Evolutionary conservation across 495 filamentous ascomycete species (phyloP), one percentile per base, ranked within the genome.

Genomic region (Chaetomium cochliodes): DNA sequence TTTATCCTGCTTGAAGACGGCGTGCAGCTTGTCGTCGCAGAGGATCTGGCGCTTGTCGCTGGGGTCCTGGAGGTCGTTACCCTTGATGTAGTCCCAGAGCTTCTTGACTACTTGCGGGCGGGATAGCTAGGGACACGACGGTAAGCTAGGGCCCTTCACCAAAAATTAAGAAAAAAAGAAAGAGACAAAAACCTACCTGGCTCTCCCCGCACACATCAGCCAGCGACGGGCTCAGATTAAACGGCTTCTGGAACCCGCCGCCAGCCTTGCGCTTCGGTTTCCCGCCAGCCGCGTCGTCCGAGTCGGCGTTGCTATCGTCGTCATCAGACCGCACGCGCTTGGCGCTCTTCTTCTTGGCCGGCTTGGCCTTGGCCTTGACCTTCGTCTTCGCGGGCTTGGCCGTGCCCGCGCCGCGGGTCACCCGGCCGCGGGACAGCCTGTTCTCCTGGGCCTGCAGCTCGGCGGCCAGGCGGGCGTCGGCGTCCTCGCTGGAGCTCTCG

Each of bases 61-160:
- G 4, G 92, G 93, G 71, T 97, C 93, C 74, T 98, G 94, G 18
- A 98, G 86, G 46, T 91, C 84, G 59, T 91, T 85, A 64, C 84
- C 88, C 66, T 91, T 96, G 69, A 98, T 92, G 69, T 98, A 92
- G 47, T 88, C 86, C 94, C 94, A 98, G 52, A 98, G 87, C 69
- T 87, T 88, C 80, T 97, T 98, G 53, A 98, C 94, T 3, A 92
- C 92, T 74, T 97, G 91, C 0, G 94, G 96, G 12, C 94, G 90
- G 11, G 93, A 93, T 15, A 98, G 85, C 89, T 93, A 50, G 33
- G 12, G 6, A 33, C 46, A 53, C 30, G 8, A 69, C n/a, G 20
- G 47, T 69, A 11, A 65, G 57, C 20, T 46, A 57, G 28, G 9
- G n/a, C n/a, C n/a, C n/a, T 11, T 37, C 46, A 9, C 7, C 18